A percentile compares a stretch with the other conserved stretches of the same genome.
Conservation (phyloP, 257 asterid species). For the Nicotiana obtusifolia region DNA sequence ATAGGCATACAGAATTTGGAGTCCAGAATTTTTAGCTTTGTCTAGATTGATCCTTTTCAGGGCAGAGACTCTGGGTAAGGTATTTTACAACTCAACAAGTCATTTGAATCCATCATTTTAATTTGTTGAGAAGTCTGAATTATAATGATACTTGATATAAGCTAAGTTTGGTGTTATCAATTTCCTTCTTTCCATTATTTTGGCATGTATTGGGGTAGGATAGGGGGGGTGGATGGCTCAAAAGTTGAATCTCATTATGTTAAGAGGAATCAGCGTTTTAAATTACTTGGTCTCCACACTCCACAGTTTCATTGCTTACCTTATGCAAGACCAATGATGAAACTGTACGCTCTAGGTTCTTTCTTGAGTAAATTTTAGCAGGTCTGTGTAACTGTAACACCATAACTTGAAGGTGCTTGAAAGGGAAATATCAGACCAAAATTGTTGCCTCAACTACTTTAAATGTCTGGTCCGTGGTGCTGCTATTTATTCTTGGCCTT, state of each 20-base stretch:
- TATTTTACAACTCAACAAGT: background rate
- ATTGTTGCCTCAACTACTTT: background rate
- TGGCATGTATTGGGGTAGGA: background rate
- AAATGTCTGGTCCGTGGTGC: background rate
- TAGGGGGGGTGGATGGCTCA: background rate
- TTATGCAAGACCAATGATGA: background rate
- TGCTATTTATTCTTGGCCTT: background rate
- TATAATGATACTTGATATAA: background rate
- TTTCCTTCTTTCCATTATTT: slow-evolving; percentile 5
- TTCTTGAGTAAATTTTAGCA: background rate
- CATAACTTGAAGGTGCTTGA: background rate
- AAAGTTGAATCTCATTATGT: background rate
- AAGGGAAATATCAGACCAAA: background rate
- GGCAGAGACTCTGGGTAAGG: background rate
- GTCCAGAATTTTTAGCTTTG: background rate
- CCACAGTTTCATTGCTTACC: background rate
- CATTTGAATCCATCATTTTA: background rate
- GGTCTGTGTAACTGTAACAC: background rate
- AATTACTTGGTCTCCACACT: background rate
- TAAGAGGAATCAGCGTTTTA: background rate
- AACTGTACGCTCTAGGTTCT: background rate
- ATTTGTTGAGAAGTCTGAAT: background rate
- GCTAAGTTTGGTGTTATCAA: background rate
- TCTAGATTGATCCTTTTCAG: background rate
- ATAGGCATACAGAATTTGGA: background rate